Evolutionary conservation across 345 rosid species (phyloP).

Genomic region (Hirschfeldia incana): DNA sequence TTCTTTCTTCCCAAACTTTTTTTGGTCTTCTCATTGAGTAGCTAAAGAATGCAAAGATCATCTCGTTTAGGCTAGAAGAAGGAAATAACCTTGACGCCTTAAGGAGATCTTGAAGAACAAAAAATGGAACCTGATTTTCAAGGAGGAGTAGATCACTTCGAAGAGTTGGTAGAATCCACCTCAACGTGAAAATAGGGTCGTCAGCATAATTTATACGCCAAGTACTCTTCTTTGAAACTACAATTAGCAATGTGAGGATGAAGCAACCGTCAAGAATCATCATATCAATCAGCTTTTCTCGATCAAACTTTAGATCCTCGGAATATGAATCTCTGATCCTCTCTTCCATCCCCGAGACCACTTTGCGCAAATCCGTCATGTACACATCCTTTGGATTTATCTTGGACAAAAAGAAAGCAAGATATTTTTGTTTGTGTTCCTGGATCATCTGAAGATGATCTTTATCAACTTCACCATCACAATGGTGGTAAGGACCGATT

Average conservation of each 20-base stretch:
- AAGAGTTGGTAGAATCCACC: constrained; percentile 44
- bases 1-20: not conserved
- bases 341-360: constrained; percentile 11
- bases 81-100: constrained; percentile 4
- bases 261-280: constrained; percentile 64
- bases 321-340: constrained; percentile 43
- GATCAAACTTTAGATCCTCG: constrained; percentile 10
- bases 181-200: constrained; percentile 50
- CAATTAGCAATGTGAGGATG: constrained; percentile 49
- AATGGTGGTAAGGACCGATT: constrained; percentile 50
- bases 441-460: constrained; percentile 45
- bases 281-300: constrained; percentile 38
- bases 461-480: constrained; percentile 13
- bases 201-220: not conserved
- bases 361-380: not conserved
- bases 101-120: constrained; percentile 6
- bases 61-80: not conserved
- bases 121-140: constrained; percentile 31
- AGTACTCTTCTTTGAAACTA: constrained; percentile 37
- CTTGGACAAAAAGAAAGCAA: constrained; percentile 32
- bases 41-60: not conserved
- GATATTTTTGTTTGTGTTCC: constrained; percentile 50
- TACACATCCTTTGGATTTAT: not conserved
- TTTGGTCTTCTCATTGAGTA: not conserved
- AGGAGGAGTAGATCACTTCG: constrained; percentile 29